Evolutionary conservation across 2,329 filamentous ascomycete species (phyloP).

Genomic region (Fusarium brevicatenulatum): DNA sequence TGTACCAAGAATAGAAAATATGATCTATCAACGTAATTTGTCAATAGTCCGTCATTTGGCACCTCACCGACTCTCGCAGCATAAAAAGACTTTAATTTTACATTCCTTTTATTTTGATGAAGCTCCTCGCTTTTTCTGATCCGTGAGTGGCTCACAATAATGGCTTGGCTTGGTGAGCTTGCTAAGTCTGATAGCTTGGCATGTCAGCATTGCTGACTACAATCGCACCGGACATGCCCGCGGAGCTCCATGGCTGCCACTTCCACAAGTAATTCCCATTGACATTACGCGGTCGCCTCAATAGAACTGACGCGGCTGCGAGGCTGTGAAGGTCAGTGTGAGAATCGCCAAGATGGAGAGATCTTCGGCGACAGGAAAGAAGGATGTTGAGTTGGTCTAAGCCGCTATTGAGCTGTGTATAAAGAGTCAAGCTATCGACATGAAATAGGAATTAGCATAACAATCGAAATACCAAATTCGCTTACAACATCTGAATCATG

Average conservation of each 20-base stretch:
- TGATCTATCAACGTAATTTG: neutral
- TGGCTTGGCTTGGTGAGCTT: neutral
- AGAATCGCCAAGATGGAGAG: neutral
- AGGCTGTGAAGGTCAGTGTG: neutral
- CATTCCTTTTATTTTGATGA: accelerated
- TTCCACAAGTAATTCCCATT: neutral
- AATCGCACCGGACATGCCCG: neutral
- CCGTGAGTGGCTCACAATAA: accelerated
- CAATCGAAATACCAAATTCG: neutral
- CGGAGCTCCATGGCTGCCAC: neutral
- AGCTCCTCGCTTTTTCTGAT: accelerated
- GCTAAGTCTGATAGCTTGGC: neutral
- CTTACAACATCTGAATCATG: neutral
- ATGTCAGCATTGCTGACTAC: neutral
- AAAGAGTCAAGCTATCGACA: accelerated
- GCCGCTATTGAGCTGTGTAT: accelerated
- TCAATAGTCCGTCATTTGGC: neutral
- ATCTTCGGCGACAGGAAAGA: too few species aligned
- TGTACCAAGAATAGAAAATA: too few species aligned
- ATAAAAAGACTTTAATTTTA: neutral
- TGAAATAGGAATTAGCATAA: neutral
- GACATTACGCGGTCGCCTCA: neutral
- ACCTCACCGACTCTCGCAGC: neutral
- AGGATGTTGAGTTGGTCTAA: neutral
- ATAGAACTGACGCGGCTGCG: neutral